Evolutionary conservation across 768 basidiomycete species (phyloP).

Genomic region (Phaeotremella fagi): DNA sequence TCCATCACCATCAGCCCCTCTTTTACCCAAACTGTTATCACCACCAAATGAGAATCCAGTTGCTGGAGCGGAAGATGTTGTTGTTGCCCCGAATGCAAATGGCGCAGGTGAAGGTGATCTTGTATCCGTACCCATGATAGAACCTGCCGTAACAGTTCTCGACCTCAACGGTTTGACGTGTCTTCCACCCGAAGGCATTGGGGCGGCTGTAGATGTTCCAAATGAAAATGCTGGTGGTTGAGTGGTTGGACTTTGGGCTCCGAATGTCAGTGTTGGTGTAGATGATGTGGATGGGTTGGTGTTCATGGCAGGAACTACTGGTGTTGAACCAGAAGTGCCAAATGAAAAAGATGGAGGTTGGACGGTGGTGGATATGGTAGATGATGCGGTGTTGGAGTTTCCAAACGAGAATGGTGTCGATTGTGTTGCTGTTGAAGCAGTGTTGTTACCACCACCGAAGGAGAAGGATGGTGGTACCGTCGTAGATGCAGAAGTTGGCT

Average conservation of each 20-base stretch:
- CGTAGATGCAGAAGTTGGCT: neutral
- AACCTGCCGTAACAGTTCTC: neutral
- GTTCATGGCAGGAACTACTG: neutral
- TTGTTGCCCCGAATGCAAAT: neutral
- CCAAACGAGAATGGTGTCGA: neutral
- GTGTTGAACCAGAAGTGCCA: too few species aligned
- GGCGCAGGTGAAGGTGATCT: neutral
- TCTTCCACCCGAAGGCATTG: neutral
- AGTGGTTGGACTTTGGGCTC: too few species aligned
- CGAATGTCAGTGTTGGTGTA: too few species aligned
- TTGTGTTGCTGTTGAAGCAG: neutral
- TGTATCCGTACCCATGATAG: neutral
- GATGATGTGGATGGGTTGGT: too few species aligned
- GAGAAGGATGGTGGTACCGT: neutral
- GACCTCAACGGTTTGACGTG: neutral
- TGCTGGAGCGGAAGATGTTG: too few species aligned
- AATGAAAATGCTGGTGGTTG: neutral
- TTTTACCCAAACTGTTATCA: neutral
- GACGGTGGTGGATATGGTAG: neutral
- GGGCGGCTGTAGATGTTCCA: too few species aligned
- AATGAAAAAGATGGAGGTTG: neutral
- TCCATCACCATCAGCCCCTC: neutral
- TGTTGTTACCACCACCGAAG: neutral
- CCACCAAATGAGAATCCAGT: neutral
- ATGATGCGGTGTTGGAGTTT: neutral